Evolutionary conservation across 257 asterid species (phyloP).

Genomic region (Marsdenia floribunda): DNA sequence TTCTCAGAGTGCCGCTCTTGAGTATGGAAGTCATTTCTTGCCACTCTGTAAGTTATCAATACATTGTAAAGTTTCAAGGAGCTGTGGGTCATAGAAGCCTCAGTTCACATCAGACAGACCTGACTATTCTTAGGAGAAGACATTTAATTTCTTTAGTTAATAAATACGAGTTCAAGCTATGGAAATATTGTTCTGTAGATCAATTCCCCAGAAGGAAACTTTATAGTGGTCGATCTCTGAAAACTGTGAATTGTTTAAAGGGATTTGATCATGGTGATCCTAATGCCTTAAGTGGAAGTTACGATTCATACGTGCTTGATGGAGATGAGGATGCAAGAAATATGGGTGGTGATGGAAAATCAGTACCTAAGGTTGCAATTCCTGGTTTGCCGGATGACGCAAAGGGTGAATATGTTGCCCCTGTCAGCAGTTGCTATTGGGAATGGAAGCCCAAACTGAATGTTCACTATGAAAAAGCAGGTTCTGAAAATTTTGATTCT

Average conservation of each 20-base stretch:
- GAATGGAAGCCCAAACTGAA: constrained; percentile 80
- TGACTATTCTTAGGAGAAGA: constrained; percentile 26
- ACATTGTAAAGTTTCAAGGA: constrained; percentile 30
- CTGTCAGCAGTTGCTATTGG: constrained; percentile 59
- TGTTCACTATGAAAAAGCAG: constrained; percentile 80
- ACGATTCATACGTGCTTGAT: constrained; percentile 39
- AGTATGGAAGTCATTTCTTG: constrained; percentile 59
- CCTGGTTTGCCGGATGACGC: constrained; percentile 69
- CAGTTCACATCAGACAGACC: constrained; percentile 21
- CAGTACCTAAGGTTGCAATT: constrained; percentile 58
- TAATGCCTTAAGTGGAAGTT: constrained; percentile 35
- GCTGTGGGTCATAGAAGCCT: constrained; percentile 20
- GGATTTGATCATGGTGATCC: constrained; percentile 34
- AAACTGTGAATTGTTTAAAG: constrained; percentile 28
- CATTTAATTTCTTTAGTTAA: constrained; percentile 16
- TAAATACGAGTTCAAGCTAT: constrained; percentile 19
- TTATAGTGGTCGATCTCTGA: constrained; percentile 14
- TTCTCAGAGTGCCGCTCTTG: constrained; percentile 33
- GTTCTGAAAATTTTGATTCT: constrained; percentile 59
- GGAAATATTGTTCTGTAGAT: constrained; percentile 25
- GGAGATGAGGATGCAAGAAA: constrained; percentile 34
- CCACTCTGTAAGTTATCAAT: constrained; percentile 32
- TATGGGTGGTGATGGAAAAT: constrained; percentile 28
- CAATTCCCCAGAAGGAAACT: constrained; percentile 27
- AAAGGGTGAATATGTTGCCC: constrained; percentile 47